phyloP scores from a whole-genome alignment of 1,139 yeast species.

The Taphrina wiesneri region DNA sequence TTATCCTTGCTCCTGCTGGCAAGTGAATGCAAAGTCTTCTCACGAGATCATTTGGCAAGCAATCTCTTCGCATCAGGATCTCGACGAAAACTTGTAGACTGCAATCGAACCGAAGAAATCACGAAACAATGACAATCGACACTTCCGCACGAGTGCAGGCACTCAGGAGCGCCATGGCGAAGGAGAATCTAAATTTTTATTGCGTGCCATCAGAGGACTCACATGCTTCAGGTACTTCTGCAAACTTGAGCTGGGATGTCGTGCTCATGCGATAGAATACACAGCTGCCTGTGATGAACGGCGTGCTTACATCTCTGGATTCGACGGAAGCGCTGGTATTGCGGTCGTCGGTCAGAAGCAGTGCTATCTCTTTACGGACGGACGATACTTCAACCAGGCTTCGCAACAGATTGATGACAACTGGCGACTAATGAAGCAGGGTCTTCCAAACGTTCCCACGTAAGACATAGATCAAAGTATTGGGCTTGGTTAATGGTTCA shows the following conservation, averaged over 20 bases:
- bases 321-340: constrained; percentile 93
- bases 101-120: neutral
- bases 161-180: constrained; percentile 67
- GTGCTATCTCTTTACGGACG: constrained; percentile 89
- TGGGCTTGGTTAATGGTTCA: constrained; percentile 47
- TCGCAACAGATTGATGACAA: constrained; percentile 74
- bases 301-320: constrained; percentile 51
- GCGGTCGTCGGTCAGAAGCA: constrained; percentile 76
- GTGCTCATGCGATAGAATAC: constrained; percentile 35
- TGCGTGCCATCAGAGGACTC: constrained; percentile 39
- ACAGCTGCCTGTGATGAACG: constrained; percentile 37
- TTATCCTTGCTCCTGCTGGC: neutral
- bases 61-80: neutral
- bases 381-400: constrained; percentile 92
- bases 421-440: constrained; percentile 84
- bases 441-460: constrained; percentile 26
- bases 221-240: constrained; percentile 20
- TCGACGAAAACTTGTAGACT: too few relatives aligned
- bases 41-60: neutral
- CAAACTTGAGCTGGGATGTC: neutral
- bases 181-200: constrained; percentile 69
- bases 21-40: neutral
- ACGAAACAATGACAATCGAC: constrained; percentile 37
- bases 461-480: neutral
- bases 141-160: constrained; percentile 50